Conservation (phyloP, 1,139 yeast species). For the Keqinozyma sinolaborantium region DNA sequence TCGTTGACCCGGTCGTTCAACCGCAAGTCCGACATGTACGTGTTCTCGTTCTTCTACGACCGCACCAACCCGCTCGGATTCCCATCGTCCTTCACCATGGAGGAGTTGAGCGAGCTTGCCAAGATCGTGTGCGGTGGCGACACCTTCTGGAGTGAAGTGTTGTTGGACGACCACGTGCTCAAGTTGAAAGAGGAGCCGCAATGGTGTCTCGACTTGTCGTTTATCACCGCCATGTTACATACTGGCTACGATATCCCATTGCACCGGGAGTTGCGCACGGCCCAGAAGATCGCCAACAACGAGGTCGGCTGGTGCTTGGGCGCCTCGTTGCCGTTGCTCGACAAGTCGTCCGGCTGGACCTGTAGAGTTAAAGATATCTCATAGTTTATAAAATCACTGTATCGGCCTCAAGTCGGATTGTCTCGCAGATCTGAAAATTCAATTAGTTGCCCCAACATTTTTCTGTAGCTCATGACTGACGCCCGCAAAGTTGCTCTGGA, state of each 20-base stretch:
- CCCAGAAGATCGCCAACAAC: slow-evolving; percentile 79
- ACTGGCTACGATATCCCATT: slow-evolving; percentile 95
- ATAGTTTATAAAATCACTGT: too few relatives aligned
- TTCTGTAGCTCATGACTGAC: too few relatives aligned
- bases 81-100: slow-evolving; percentile 84
- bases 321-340: slow-evolving; percentile 88
- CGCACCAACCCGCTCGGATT: slow-evolving; percentile 90
- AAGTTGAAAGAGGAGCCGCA: slow-evolving; percentile 75
- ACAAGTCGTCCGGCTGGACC: slow-evolving; percentile 63
- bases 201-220: slow-evolving; percentile 91
- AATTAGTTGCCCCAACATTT: too few relatives aligned
- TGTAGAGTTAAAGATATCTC: slow-evolving; percentile 64
- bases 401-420: too few relatives aligned
- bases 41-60: slow-evolving; percentile 93
- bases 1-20: slow-evolving; percentile 75
- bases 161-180: slow-evolving; percentile 60
- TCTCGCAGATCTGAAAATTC: too few relatives aligned
- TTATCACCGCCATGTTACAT: slow-evolving; percentile 85
- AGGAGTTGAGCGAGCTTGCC: slow-evolving; percentile 80
- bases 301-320: slow-evolving; percentile 99
- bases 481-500: too few relatives aligned
- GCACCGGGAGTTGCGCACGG: slow-evolving; percentile 85
- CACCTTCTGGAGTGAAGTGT: slow-evolving; percentile 62
- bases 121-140: slow-evolving; percentile 83
- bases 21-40: slow-evolving; percentile 68